Conservation (phyloP, 2,329 filamentous ascomycete species). For the Lecanicillium sp. region DNA sequence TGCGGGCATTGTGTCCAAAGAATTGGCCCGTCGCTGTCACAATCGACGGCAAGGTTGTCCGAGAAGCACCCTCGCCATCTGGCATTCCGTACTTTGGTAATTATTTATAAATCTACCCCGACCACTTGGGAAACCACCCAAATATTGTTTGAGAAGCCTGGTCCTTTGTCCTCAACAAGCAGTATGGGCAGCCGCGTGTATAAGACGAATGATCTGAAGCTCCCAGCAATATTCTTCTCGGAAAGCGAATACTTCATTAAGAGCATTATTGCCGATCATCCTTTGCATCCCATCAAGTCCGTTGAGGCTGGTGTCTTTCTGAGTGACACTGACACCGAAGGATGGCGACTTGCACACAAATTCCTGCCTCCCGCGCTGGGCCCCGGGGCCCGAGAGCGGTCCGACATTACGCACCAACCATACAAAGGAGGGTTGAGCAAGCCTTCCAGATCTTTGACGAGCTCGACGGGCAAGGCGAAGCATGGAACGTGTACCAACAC, state of each 20-base stretch:
- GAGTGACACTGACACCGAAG: conserved; percentile 44
- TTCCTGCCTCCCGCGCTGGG: conserved; percentile 54
- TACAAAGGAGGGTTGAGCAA: conserved; percentile 49
- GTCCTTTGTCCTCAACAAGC: conserved; percentile 44
- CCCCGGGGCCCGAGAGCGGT: conserved; percentile 58
- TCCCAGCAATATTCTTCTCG: conserved; percentile 39
- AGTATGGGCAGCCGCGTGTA: conserved; percentile 46
- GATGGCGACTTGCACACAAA: conserved; percentile 51
- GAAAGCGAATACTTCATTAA: conserved; percentile 51
- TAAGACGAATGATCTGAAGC: conserved; percentile 43
- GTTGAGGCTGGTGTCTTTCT: conserved; percentile 38
- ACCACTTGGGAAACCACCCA: conserved; percentile 53
- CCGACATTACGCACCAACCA: conserved; percentile 52
- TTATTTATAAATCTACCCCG: conserved; percentile 50
- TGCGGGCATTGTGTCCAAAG: conserved; percentile 29
- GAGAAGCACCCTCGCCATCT: conserved; percentile 43
- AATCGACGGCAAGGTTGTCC: conserved; percentile 43
- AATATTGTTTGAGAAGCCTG: conserved; percentile 47
- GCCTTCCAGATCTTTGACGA: conserved; percentile 45
- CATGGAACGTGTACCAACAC: conserved; percentile 44
- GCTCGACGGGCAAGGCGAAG: conserved; percentile 41
- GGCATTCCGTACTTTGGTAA: conserved; percentile 46
- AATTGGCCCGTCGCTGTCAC: conserved; percentile 35
- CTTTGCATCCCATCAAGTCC: conserved; percentile 38
- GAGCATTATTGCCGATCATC: conserved; percentile 43